phyloP scores from a whole-genome alignment of 2,329 filamentous ascomycete species.

The Trichoderma hamatum region DNA sequence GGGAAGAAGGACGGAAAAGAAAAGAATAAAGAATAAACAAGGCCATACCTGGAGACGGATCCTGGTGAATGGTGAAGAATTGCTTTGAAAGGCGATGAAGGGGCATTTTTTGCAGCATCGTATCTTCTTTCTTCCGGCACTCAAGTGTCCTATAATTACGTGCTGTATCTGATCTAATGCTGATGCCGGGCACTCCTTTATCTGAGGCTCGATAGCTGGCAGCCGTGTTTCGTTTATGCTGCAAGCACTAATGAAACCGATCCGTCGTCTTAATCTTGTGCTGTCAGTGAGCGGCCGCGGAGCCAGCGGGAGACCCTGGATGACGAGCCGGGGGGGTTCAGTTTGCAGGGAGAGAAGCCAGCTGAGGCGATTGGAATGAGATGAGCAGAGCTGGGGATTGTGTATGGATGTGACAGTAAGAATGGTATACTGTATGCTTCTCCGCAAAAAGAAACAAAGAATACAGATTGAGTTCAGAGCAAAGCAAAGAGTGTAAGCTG shows the following conservation, averaged over 20 bases:
- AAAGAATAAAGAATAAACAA: not conserved
- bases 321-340: not conserved
- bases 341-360: not conserved
- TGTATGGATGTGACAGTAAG: not conserved
- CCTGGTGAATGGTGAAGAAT: constrained; percentile 42
- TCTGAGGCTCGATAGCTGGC: not conserved
- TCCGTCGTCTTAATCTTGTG: not conserved
- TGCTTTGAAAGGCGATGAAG: constrained; percentile 40
- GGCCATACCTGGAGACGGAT: constrained; percentile 8
- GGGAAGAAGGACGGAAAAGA: not conserved
- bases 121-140: not conserved
- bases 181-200: not conserved
- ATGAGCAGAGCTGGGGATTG: constrained; percentile 6
- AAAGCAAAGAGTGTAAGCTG: not conserved
- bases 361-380: constrained; percentile 9
- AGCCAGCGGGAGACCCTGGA: not conserved
- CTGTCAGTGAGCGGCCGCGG: not conserved
- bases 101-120: constrained; percentile 33
- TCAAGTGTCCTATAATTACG: too few relatives aligned
- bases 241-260: constrained; percentile 7
- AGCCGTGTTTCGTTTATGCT: constrained; percentile 15
- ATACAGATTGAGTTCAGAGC: not conserved
- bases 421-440: not conserved
- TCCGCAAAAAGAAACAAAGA: not conserved
- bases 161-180: not conserved